phyloP scores from a whole-genome alignment of 148 eudicot genomes.

The Cornus kousa region DNA sequence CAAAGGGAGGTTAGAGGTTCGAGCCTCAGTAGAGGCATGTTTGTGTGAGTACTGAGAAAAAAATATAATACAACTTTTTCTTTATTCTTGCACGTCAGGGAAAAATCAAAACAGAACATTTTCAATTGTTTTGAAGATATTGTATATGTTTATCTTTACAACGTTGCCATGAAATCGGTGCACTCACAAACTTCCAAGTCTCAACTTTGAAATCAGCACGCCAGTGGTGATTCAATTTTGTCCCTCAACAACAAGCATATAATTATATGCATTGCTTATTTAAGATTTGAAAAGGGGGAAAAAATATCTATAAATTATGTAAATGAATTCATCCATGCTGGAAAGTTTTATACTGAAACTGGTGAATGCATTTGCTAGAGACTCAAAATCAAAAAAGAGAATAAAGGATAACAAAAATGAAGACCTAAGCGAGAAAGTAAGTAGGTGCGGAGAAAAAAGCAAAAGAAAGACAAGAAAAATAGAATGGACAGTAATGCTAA shows the following conservation, averaged over 20 bases:
- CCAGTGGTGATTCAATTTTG: background rate
- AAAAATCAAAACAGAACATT: background rate
- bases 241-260: background rate
- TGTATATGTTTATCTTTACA: background rate
- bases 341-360: background rate
- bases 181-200: background rate
- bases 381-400: no score
- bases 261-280: background rate
- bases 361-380: background rate
- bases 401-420: no score
- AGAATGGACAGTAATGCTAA: no score
- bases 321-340: background rate
- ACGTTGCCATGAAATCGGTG: background rate
- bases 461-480: no score
- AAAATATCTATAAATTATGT: background rate
- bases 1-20: no score
- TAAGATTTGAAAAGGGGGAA: no score
- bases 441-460: no score
- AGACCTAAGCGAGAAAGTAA: no score
- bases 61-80: background rate
- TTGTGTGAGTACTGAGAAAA: no score
- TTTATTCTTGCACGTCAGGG: background rate
- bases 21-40: no score
- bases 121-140: no score
- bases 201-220: background rate